Evolutionary conservation across 1,284 basidiomycete species (phyloP).

Genomic region (Ceratobasidium sp.): DNA sequence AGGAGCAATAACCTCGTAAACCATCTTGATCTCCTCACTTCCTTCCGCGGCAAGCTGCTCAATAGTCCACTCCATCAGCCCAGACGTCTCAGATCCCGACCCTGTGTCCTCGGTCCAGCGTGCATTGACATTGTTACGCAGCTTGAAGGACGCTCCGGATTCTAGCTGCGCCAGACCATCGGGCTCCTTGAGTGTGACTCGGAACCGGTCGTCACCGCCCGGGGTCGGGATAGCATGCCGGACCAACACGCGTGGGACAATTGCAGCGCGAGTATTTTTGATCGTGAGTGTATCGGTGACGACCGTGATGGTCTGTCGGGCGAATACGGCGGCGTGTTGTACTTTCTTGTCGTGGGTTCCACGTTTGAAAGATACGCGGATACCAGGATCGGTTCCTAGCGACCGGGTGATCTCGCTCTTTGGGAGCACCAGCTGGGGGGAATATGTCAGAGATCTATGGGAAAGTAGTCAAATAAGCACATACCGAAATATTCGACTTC

Average conservation of each 20-base stretch:
- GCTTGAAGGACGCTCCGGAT: conserved; percentile 61
- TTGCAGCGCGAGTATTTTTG: conserved; percentile 65
- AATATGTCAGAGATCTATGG: conserved; percentile 40
- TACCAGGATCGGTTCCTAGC: conserved; percentile 66
- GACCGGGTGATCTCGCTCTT: conserved; percentile 61
- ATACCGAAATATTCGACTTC: conserved; percentile 37
- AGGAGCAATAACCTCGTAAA: conserved; percentile 68
- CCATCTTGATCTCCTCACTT: conserved; percentile 61
- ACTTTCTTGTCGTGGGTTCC: conserved; percentile 50
- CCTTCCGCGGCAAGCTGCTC: conserved; percentile 49
- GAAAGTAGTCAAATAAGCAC: not conserved
- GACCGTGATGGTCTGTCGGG: conserved; percentile 52
- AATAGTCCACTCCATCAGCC: conserved; percentile 48
- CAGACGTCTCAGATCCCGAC: conserved; percentile 8
- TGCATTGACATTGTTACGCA: conserved; percentile 54
- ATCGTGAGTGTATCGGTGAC: conserved; percentile 61
- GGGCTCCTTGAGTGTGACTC: conserved; percentile 65
- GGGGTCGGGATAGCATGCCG: conserved; percentile 65
- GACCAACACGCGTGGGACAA: conserved; percentile 62
- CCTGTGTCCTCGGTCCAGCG: conserved; percentile 43
- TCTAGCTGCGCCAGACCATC: conserved; percentile 65
- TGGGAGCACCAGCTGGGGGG: conserved; percentile 54
- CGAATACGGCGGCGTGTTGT: conserved; percentile 26
- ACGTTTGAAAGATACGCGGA: conserved; percentile 65
- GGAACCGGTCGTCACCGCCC: conserved; percentile 57